Base-by-base conservation (phyloP, 768 basidiomycete species). In the Butyriboletus loyo region DNA sequence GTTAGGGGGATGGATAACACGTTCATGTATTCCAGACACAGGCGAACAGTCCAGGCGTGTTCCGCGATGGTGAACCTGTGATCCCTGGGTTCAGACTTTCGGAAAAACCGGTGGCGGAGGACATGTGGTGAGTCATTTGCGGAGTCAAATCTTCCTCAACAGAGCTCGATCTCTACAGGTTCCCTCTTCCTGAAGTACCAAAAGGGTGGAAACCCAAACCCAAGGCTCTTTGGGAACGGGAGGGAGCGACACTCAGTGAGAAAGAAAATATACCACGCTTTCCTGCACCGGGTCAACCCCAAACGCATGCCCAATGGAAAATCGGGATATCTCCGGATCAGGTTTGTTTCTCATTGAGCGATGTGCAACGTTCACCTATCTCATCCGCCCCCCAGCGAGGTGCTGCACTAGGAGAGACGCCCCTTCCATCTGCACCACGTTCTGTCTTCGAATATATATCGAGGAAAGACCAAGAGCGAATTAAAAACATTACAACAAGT, bases 381-480 rank as follows among this genome's bases (percentile, higher is more conserved):
- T 56, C 7, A 71, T n/a, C 37, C 28, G 40, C 31, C 13, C 24
- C 28, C 28, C 56, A 98, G 94, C 82, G 97, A 46, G 96, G 93
- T 25, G 72, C 78, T 1, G 75, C 88, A 19, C 75, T 98, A 0
- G 95, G 95, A 49, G 97, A 98, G 70, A 82, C 81, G 10, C 83
- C 83, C 11, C 74, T 90, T 11, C 78, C 84, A 13, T 71, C 84
- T 4, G 80, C 79, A 14, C 82, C 89, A 2, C 83, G 84, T 11
- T 98, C 96, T 0, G 82, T 99, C 15, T 98, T 96, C 66, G 95
- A 98, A 40, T 98, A 85, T 66, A 83, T 98, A 66, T 96, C 97
- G 0, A 82, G 87, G 57, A 95, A 94, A 62, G 92, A 96, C 62
- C 82, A 84, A 50, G 94, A 97, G 54, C 85, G 95, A 7, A 77